These are phyloP conservation scores for Daldinia vernicosa DNA, from an alignment of 495 filamentous ascomycete species.

Conservation along the genomic window DNA sequence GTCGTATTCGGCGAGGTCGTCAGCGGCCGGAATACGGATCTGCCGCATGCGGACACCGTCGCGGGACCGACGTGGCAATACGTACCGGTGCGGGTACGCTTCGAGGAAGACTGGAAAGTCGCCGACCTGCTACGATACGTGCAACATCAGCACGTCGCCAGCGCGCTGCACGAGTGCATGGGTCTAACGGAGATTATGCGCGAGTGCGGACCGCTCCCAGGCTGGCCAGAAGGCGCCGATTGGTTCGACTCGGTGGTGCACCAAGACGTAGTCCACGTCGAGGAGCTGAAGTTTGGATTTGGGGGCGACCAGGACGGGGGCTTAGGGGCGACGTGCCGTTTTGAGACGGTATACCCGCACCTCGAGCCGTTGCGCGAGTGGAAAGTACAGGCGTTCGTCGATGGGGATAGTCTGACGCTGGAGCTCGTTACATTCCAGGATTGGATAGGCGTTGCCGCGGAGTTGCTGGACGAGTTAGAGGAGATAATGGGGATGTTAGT, in stretches of 20 bases:
- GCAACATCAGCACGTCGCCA: constrained; percentile 52
- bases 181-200: constrained; percentile 49
- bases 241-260: constrained; percentile 60
- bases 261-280: constrained; percentile 57
- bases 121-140: constrained; percentile 47
- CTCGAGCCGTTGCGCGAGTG: constrained; percentile 56
- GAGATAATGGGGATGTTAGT: constrained; percentile 44
- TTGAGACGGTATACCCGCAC: constrained; percentile 57
- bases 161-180: constrained; percentile 50
- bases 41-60: constrained; percentile 57
- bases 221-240: constrained; percentile 21
- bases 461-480: constrained; percentile 49
- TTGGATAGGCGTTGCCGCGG: constrained; percentile 50
- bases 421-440: constrained; percentile 56
- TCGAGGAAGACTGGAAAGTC: constrained; percentile 42
- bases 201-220: constrained; percentile 35
- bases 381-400: constrained; percentile 57
- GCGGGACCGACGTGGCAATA: constrained; percentile 58
- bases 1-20: constrained; percentile 70
- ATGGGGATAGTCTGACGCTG: constrained; percentile 50
- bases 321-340: constrained; percentile 37
- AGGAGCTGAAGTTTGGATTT: constrained; percentile 46
- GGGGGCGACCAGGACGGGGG: constrained; percentile 17
- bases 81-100: constrained; percentile 50
- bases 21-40: constrained; percentile 64